Evolutionary conservation across 2,329 filamentous ascomycete genomes (phyloP), one percentile per base, ranked within the genome.

Genomic region (Hirsutella thompsonii): DNA sequence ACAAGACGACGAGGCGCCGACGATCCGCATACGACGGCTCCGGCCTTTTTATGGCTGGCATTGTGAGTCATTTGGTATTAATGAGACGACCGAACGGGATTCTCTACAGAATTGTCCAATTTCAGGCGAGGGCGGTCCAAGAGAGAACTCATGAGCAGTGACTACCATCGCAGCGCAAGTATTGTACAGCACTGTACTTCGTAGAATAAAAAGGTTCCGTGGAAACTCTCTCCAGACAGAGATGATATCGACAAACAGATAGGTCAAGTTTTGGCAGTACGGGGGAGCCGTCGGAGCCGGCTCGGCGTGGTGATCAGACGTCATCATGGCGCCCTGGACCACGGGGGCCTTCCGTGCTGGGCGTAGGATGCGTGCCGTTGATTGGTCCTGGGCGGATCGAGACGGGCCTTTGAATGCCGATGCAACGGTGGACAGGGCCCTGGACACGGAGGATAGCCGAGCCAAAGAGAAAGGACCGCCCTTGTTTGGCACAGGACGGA

Each of bases 231-330:
- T 29, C 26, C n/a, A n/a, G n/a, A n/a, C n/a, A n/a, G n/a, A n/a
- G n/a, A n/a, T n/a, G n/a, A n/a, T n/a, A n/a, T n/a, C 26, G 26
- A 29, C 20, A 11, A 37, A 16, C n/a, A 29, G 36, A 9, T 14
- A 23, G 18, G 4, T 37, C 30, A 5, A 9, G 30, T 5, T 14
- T 9, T 36, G 21, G 14, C 23, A 23, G 18, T 30, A 19, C 23
- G 16, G 21, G 19, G 43, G 32, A 41, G 39, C 48, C 48, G 46
- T 45, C 43, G 47, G 44, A 46, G 47, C 48, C 46, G 47, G 46
- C 47, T 46, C 48, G 45, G 48, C 47, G 39, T 45, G 37, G 32
- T 38, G 29, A 40, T 21, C 33, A 40, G 47, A 50, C 48, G 41
- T 46, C 46, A 47, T 47, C 36, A 45, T 41, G 41, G 41, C 37